These are phyloP conservation scores for Penicillium mononematosum DNA, from an alignment of 495 filamentous ascomycete species.

Conservation along the genomic window DNA sequence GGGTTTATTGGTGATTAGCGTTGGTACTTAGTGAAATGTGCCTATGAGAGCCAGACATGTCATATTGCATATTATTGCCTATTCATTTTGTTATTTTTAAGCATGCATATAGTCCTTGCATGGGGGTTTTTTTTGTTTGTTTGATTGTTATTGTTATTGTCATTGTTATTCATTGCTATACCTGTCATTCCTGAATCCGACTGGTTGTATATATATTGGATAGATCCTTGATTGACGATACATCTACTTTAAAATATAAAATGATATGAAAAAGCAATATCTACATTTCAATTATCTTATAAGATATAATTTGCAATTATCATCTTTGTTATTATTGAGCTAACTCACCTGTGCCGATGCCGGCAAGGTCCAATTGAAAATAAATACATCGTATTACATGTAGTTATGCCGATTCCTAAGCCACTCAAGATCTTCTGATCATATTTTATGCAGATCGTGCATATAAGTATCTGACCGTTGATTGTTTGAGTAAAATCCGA, in stretches of 20 bases:
- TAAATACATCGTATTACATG: neutral
- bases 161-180: neutral
- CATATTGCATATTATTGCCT: slow-evolving; percentile 11
- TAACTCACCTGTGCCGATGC: neutral
- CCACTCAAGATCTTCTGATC: neutral
- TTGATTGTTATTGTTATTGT: neutral
- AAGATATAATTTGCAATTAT: neutral
- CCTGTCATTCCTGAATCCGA: neutral
- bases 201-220: neutral
- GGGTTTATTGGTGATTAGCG: slow-evolving; percentile 3
- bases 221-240: neutral
- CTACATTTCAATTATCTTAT: neutral
- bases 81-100: neutral
- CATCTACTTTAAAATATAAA: neutral
- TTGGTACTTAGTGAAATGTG: slow-evolving; percentile 8
- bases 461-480: neutral
- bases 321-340: neutral
- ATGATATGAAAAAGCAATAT: neutral
- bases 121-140: neutral
- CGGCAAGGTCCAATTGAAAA: neutral
- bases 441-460: neutral
- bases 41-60: slow-evolving; percentile 6
- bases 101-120: slow-evolving; percentile 5
- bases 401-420: neutral
- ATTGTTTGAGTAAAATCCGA: neutral